These are phyloP conservation scores for Penicillium sumatraense DNA, from an alignment of 2,329 filamentous ascomycete species.

Conservation along the genomic window DNA sequence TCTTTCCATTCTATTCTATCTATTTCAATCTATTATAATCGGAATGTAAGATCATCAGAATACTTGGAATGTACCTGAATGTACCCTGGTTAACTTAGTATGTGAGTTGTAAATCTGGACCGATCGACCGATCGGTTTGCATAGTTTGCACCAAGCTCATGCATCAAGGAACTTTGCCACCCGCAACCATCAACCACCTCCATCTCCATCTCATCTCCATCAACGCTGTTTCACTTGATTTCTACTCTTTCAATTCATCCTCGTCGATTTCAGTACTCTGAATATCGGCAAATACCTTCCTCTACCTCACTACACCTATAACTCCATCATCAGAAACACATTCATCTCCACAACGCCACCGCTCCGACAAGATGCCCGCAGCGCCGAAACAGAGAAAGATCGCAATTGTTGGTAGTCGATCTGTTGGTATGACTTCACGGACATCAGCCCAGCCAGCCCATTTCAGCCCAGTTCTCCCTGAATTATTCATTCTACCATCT, in stretches of 20 bases:
- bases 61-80: background rate
- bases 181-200: no score
- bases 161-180: constrained; percentile 32
- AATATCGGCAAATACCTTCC: no score
- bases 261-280: no score
- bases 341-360: no score
- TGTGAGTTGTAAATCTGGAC: background rate
- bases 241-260: background rate
- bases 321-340: background rate
- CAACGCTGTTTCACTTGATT: background rate
- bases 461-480: no score
- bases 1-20: no score
- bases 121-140: constrained; percentile 24
- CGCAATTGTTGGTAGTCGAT: constrained; percentile 92
- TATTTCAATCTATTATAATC: no score
- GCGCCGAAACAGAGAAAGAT: constrained; percentile 90
- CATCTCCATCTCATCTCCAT: no score
- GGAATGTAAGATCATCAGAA: no score
- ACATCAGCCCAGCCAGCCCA: background rate
- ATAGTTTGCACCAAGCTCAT: constrained; percentile 28
- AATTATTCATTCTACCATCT: no score
- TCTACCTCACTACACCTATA: background rate
- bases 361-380: constrained; percentile 62
- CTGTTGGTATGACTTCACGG: constrained; percentile 68
- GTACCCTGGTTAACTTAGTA: no score